Base-by-base conservation (phyloP, 768 basidiomycete species). In the Mycena polygramma region DNA sequence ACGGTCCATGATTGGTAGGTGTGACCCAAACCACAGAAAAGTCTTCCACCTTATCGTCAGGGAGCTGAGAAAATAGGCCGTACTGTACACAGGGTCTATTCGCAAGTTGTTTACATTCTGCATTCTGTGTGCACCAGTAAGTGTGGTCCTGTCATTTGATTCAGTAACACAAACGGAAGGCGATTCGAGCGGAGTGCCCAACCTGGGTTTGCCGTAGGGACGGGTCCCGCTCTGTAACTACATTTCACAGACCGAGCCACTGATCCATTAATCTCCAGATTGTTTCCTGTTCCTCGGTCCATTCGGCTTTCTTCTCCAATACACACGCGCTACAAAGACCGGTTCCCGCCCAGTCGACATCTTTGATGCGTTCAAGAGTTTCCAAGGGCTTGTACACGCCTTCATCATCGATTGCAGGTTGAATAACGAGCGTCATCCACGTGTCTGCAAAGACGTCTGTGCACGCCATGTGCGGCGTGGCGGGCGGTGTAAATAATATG, bases 301-400 rank as follows among this genome's bases (percentile, higher is more conserved):
- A 94, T 74, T 93, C 93, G 58, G 83, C 84, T 62, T 80, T 79
- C 80, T 92, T 93, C 65, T 88, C 88, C 58, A 75, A 75, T 8
- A 86, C 82, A 75, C 93, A 94, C 5, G 83, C 82, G 8, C 73
- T 73, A 78, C 93, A 93, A 35, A 94, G 72, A 0, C 91, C 92
- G 62, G 84, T 80, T 13, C 78, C 76, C 1, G 67, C 81, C 93
- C 93, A 94, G 72, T 89, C 84, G 8, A 90, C 82, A 17, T 75
- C 77, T 76, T 88, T 90, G 57, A 93, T 85, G 57, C 79, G 79
- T 75, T 91, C 86, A 35, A 94, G 82, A 35, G 90, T 91, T 81
- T 94, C 92, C 26, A 94, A 82, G 30, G 93, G 93, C 58, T 87
- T 90, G 75, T 88, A 91, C 36, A 93, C 87, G 9, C 91, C 90